Base-by-base conservation (phyloP, 345 rosid genomes). In the Citropsis articulata region DNA sequence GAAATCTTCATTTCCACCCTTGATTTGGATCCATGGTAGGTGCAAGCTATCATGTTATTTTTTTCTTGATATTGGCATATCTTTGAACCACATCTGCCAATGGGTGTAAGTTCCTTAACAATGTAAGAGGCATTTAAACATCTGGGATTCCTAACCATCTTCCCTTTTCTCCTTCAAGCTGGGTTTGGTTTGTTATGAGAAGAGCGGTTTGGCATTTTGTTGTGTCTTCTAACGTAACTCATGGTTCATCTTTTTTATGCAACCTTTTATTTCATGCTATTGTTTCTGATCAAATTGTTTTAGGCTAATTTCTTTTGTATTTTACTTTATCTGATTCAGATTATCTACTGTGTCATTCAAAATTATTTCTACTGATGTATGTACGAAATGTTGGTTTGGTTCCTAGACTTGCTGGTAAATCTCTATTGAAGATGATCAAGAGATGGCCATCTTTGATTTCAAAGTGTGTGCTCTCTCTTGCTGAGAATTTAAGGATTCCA, bases 391-490 rank as follows among this genome's bases (percentile, higher is more conserved):
- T 61, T 81, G 79, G 78, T 55, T 79, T 89, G 86, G 48, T 88
- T 67, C 75, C 73, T 85, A 96, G 99, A 80, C 92, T 91, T 85
- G 99, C 99, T 86, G 97, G 95, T 84, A 94, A 92, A 81, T 87
- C 98, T 75, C 88, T 96, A 80, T 83, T 90, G 82, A 96, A 94
- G 90, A 83, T 96, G 82, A 84, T 96, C 68, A 96, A 96, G 89
- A 94, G 97, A 85, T 96, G 99, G 99, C 97, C 99, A 60, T 81
- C 89, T 53, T 85, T 91, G 88, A 91, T 91, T 76, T 90, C 98
- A 64, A 91, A 96, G 83, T 96, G 97, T 85, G 93, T 94, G 75
- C 81, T 89, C 53, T 86, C 90, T 72, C 94, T 93, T 74, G 77
- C 90, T 77, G 89, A 82, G 79, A 92, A 91, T 82, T 88, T 96